These are phyloP conservation scores for Capsella bursapastoris DNA, from an alignment of 345 rosid species.

Conservation along the genomic window DNA sequence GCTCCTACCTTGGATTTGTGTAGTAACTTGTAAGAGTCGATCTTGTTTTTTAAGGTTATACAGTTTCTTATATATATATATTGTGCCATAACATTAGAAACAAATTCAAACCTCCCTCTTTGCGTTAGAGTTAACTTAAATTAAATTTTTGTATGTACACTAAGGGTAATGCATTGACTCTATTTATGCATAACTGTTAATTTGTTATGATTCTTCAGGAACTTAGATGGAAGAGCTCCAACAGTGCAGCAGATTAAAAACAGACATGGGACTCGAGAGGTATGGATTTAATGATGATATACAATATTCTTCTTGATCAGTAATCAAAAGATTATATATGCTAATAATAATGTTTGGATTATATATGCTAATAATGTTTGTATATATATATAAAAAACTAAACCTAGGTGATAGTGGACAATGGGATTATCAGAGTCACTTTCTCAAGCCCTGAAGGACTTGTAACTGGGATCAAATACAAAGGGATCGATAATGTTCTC, in stretches of 20 bases:
- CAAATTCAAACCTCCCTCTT: not conserved
- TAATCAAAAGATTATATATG: not conserved
- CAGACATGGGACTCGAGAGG: slow-evolving; percentile 38
- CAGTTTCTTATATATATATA: not conserved
- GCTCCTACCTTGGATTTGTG: not conserved
- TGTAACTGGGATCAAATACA: slow-evolving; percentile 61
- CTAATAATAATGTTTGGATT: not conserved
- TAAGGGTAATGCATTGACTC: slow-evolving; percentile 18
- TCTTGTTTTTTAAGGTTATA: slow-evolving; percentile 13
- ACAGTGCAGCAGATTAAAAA: slow-evolving; percentile 29
- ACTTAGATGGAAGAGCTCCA: slow-evolving; percentile 28
- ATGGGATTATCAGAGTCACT: slow-evolving; percentile 69
- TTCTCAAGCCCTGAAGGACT: slow-evolving; percentile 70
- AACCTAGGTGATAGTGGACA: slow-evolving; percentile 70
- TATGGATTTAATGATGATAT: not conserved
- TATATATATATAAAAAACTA: not conserved
- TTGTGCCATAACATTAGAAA: not conserved
- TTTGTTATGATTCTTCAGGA: slow-evolving; percentile 22
- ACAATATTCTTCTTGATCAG: not conserved
- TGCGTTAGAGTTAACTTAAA: slow-evolving; percentile 20
- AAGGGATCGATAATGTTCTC: slow-evolving; percentile 68
- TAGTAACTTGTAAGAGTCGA: not conserved
- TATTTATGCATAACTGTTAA: slow-evolving; percentile 6
- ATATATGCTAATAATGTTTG: not conserved
- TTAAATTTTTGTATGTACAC: slow-evolving; percentile 1